Base-by-base conservation (phyloP, 1,284 basidiomycete species). In the Apiotrichum brassicae region DNA sequence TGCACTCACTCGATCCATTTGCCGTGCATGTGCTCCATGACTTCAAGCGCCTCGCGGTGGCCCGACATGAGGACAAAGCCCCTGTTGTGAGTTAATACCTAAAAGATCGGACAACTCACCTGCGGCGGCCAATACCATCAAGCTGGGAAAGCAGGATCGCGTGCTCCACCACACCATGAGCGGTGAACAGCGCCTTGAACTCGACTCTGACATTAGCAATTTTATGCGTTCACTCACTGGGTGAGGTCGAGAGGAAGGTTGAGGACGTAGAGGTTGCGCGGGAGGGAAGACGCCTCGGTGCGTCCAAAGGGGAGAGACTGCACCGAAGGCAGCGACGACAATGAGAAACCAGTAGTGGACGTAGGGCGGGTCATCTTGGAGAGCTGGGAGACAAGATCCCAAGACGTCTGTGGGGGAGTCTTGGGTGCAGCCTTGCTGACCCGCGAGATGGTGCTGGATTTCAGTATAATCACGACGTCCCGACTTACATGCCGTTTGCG, bases 11-110 rank as follows among this genome's bases (percentile, higher is more conserved):
- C 60, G 33, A 69, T 51, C 50, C 57, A 56, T 22, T 46, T 58
- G 22, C 68, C 68, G 32, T 69, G 62, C 64, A 57, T 66, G 25
- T 49, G 56, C 25, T 54, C 50, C 62, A 70, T 63, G 8, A 62
- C 68, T 12, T 57, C 46, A 3, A 49, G 34, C 0, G 69, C 68
- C 48, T 71, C 64, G 22, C 53, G 49, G 39, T 70, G 64, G 16
- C 60, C 58, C 1, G 61, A 60, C 66, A 71, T 68, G 37, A 70
- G 63, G 6, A 71, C 58, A 41, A 71, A 71, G 2, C 69, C 69
- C 26, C 69, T 64, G 33, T 1, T 5, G 35, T 56, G 6, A 33
- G n/a, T n/a, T n/a, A 30, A 34, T 12, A 2, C 13, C 11, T 1
- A 0, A 0, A n/a, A 22, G 36, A n/a, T n/a, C n/a, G n/a, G n/a